Conservation (phyloP, 1,284 basidiomycete genomes). For the Pseudozyma pruni region DNA sequence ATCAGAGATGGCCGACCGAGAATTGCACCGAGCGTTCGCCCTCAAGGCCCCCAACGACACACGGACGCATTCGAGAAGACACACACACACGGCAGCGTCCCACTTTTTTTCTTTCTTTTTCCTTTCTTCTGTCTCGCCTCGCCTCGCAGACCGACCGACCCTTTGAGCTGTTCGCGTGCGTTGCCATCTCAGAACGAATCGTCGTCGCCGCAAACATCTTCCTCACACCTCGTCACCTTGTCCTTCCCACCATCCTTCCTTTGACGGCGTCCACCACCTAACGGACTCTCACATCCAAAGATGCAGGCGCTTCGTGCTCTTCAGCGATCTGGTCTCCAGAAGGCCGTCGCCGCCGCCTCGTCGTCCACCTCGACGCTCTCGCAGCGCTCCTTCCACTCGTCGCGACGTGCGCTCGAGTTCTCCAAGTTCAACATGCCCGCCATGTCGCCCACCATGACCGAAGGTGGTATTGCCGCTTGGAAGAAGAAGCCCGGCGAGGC, state of each 20-base stretch:
- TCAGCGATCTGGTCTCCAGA: conserved; percentile 50
- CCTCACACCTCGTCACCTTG: no score
- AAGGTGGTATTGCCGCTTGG: conserved; percentile 97
- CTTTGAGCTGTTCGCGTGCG: background rate
- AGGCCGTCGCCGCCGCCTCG: conserved; percentile 39
- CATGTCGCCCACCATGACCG: conserved; percentile 99
- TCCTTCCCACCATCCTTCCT: conserved; percentile 3
- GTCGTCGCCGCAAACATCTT: no score
- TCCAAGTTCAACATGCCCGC: conserved; percentile 91
- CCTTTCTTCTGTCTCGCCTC: conserved; percentile 1
- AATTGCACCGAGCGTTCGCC: background rate
- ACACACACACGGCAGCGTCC: no score
- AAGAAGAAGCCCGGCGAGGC: conserved; percentile 95
- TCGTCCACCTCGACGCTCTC: conserved; percentile 38
- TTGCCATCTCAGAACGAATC: background rate
- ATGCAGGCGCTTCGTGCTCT: conserved; percentile 53
- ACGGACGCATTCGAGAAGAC: background rate
- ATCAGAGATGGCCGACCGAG: background rate
- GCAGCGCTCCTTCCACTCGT: conserved; percentile 52
- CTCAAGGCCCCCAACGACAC: conserved; percentile 1
- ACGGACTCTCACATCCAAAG: conserved; percentile 1
- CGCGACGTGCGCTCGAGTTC: conserved; percentile 48
- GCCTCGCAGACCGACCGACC: no score
- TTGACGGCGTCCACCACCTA: conserved; percentile 11
- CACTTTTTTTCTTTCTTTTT: background rate